Conservation (phyloP, 2,329 filamentous ascomycete species). For the Pseudocercospora macadamiae region DNA sequence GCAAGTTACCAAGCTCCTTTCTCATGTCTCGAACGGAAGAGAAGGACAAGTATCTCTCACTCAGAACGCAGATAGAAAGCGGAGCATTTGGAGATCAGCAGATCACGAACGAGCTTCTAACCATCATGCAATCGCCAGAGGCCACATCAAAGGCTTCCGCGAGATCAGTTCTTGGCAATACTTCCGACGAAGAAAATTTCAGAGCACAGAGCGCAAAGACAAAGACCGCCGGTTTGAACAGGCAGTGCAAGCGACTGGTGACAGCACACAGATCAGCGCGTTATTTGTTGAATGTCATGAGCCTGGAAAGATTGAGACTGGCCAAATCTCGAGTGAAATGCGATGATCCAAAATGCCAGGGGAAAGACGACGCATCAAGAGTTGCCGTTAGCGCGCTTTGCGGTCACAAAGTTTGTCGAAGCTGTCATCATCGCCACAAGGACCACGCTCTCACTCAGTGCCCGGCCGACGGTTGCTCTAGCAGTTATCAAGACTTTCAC, state of each 20-base stretch:
- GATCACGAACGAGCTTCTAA: slow-evolving; percentile 30
- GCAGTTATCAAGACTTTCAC: slow-evolving; percentile 43
- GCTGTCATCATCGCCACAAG: slow-evolving; percentile 39
- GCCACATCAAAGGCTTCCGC: neutral
- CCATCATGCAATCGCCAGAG: slow-evolving; percentile 2
- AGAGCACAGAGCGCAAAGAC: neutral
- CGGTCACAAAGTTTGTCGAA: slow-evolving; percentile 55
- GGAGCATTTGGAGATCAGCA: slow-evolving; percentile 34
- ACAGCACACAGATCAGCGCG: slow-evolving; percentile 29
- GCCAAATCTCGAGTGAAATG: slow-evolving; percentile 1
- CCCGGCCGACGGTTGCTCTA: slow-evolving; percentile 45
- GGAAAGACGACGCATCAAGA: neutral
- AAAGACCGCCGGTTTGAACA: slow-evolving; percentile 22
- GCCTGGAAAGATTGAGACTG: neutral
- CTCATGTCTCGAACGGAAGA: slow-evolving; percentile 13
- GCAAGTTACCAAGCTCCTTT: slow-evolving; percentile 4
- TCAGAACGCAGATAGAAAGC: slow-evolving; percentile 21
- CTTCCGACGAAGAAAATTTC: neutral
- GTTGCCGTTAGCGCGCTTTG: slow-evolving; percentile 50
- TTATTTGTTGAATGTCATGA: slow-evolving; percentile 26
- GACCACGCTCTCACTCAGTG: slow-evolving; percentile 41
- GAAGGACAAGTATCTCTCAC: slow-evolving; percentile 24
- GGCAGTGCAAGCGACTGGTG: slow-evolving; percentile 25
- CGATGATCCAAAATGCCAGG: slow-evolving; percentile 13
- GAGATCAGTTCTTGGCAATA: neutral